phyloP scores from a whole-genome alignment of 345 rosid species.

The Cardamine occulta region DNA sequence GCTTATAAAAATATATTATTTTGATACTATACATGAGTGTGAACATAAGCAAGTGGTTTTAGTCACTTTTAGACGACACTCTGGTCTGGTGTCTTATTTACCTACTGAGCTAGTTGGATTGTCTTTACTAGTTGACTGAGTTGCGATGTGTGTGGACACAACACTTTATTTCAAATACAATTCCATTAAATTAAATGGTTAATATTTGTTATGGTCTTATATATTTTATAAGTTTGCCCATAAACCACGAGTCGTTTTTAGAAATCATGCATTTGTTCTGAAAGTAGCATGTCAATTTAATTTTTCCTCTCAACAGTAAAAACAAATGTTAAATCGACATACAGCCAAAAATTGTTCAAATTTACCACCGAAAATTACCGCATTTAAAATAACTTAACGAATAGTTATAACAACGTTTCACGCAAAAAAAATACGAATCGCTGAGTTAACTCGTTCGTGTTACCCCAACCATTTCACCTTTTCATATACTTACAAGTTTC shows the following conservation, averaged over 20 bases:
- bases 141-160: not conserved
- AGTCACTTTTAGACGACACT: not conserved
- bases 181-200: not conserved
- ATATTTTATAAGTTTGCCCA: too few species aligned
- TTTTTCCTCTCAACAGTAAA: too few species aligned
- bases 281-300: too few species aligned
- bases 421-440: slow-evolving; percentile 2
- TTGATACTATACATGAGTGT: not conserved
- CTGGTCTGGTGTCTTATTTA: not conserved
- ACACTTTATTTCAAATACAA: not conserved
- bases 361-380: not conserved
- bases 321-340: not conserved
- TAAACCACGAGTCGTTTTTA: too few species aligned
- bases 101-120: not conserved
- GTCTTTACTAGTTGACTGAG: slow-evolving; percentile 3
- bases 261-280: too few species aligned
- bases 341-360: not conserved
- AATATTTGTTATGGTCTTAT: not conserved
- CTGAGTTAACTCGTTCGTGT: slow-evolving; percentile 28
- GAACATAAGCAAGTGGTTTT: slow-evolving; percentile 10
- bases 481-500: slow-evolving; percentile 29
- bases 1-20: not conserved
- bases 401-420: not conserved
- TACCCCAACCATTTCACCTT: slow-evolving; percentile 13
- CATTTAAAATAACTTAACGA: not conserved